Conservation (phyloP, 2,329 filamentous ascomycete species). For the Fusarium decemcellulare region DNA sequence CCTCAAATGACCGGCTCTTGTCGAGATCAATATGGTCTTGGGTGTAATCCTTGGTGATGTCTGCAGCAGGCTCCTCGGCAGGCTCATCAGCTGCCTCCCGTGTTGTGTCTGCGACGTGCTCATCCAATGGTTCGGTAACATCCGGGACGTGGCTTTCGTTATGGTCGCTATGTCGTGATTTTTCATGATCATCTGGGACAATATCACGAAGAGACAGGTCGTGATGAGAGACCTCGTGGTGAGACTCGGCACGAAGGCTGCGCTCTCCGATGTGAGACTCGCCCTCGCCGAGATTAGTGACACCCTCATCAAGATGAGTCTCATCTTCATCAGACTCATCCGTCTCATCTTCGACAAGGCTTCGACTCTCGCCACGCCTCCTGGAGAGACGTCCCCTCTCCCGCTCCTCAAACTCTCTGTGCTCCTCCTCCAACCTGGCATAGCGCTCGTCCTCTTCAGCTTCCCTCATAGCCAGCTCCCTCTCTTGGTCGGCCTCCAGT, state of each 20-base stretch:
- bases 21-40: constrained; percentile 13
- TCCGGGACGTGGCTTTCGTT: constrained; percentile 12
- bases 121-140: constrained; percentile 7
- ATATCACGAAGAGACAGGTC: constrained; percentile 11
- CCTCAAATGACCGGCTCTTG: constrained; percentile 32
- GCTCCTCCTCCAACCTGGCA: constrained; percentile 43
- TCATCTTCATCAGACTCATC: constrained; percentile 8
- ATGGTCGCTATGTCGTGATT: constrained; percentile 4
- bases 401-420: constrained; percentile 47
- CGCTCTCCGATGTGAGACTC: neutral
- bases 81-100: constrained; percentile 21
- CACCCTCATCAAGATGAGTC: constrained; percentile 6
- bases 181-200: constrained; percentile 1
- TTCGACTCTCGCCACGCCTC: constrained; percentile 26
- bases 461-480: constrained; percentile 53
- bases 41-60: neutral
- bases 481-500: constrained; percentile 64
- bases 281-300: neutral
- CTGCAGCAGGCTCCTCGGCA: constrained; percentile 12
- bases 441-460: constrained; percentile 53
- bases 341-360: constrained; percentile 23
- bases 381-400: constrained; percentile 41
- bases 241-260: constrained; percentile 13
- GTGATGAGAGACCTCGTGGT: constrained; percentile 11
- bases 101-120: constrained; percentile 15